A percentile compares a stretch with the other conserved stretches of the same genome.
phyloP scores from a whole-genome alignment of 768 basidiomycete genomes.

The Rhizopogon vulgaris region DNA sequence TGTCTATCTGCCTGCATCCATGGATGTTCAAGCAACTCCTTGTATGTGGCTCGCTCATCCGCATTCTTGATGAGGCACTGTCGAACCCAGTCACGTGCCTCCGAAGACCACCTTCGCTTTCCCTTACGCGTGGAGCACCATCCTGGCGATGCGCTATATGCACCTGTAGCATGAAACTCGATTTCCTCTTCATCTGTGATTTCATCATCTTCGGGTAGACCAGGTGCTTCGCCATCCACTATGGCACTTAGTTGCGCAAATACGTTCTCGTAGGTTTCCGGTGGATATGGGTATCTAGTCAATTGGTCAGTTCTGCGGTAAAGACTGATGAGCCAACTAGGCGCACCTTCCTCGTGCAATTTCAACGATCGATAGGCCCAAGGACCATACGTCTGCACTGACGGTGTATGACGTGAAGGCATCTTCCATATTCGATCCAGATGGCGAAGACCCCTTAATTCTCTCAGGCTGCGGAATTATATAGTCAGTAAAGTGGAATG shows the following conservation, averaged over 20 bases:
- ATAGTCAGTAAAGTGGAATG: slow-evolving; percentile 1
- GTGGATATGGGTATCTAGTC: slow-evolving; percentile 85
- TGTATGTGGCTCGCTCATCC: slow-evolving; percentile 72
- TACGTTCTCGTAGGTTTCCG: slow-evolving; percentile 94
- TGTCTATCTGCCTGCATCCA: slow-evolving; percentile 61
- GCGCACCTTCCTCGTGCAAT: slow-evolving; percentile 67
- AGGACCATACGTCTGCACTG: slow-evolving; percentile 96
- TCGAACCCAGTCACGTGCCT: slow-evolving; percentile 78
- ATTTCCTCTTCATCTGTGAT: slow-evolving; percentile 6
- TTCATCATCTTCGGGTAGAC: slow-evolving; percentile 58
- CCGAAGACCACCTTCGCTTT: slow-evolving; percentile 24
- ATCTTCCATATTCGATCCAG: slow-evolving; percentile 24
- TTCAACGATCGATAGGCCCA: slow-evolving; percentile 91
- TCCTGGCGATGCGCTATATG: not conserved
- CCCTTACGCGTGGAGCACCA: slow-evolving; percentile 12
- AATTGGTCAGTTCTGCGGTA: not conserved
- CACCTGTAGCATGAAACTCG: not conserved
- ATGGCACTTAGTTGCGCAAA: slow-evolving; percentile 97
- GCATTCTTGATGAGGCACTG: slow-evolving; percentile 81
- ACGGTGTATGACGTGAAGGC: slow-evolving; percentile 71
- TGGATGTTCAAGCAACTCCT: slow-evolving; percentile 77
- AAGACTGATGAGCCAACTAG: not conserved
- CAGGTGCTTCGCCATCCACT: slow-evolving; percentile 89
- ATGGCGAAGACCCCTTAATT: slow-evolving; percentile 82
- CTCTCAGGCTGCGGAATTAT: slow-evolving; percentile 70